phyloP scores from a whole-genome alignment of 2,329 filamentous ascomycete species.

The Pseudocercospora cruenta region DNA sequence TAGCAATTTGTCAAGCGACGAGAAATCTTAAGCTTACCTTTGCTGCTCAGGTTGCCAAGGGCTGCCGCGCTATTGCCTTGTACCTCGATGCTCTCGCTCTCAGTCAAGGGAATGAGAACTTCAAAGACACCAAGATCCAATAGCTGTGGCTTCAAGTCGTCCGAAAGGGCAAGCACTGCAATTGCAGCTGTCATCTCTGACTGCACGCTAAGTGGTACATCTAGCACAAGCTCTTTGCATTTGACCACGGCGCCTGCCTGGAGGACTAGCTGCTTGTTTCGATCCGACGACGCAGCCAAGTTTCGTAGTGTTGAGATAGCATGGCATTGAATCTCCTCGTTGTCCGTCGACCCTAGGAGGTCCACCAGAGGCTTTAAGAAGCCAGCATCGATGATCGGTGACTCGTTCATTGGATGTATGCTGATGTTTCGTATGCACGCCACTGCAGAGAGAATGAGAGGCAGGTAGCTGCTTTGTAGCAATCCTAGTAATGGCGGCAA shows the following conservation, averaged over 20 bases:
- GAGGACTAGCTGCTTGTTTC: conserved; percentile 96
- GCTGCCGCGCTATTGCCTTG: conserved; percentile 98
- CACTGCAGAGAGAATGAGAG: conserved; percentile 92
- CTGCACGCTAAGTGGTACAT: conserved; percentile 91
- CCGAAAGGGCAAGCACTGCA: conserved; percentile 90
- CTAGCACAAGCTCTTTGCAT: conserved; percentile 93
- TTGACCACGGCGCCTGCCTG: conserved; percentile 97
- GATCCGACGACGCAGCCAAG: conserved; percentile 91
- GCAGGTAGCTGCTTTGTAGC: conserved; percentile 91
- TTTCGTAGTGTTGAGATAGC: conserved; percentile 97
- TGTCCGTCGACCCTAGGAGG: conserved; percentile 90
- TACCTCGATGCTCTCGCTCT: conserved; percentile 94
- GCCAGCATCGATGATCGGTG: conserved; percentile 95
- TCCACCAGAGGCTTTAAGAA: conserved; percentile 94
- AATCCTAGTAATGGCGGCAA: conserved; percentile 84
- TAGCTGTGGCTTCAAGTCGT: conserved; percentile 90
- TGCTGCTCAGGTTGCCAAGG: conserved; percentile 92
- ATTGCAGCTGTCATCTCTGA: conserved; percentile 99
- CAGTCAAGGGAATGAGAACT: conserved; percentile 90
- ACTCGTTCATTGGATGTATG: conserved; percentile 96
- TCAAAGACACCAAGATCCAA: conserved; percentile 93
- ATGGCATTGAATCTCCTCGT: conserved; percentile 98
- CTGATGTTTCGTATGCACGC: conserved; percentile 99
- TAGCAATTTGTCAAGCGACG: conserved; percentile 29
- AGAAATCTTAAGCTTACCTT: conserved; percentile 64